Evolutionary conservation across 805 yeast genomes (phyloP), one percentile per base, ranked within the genome.

Genomic region (Candida germanica): DNA sequence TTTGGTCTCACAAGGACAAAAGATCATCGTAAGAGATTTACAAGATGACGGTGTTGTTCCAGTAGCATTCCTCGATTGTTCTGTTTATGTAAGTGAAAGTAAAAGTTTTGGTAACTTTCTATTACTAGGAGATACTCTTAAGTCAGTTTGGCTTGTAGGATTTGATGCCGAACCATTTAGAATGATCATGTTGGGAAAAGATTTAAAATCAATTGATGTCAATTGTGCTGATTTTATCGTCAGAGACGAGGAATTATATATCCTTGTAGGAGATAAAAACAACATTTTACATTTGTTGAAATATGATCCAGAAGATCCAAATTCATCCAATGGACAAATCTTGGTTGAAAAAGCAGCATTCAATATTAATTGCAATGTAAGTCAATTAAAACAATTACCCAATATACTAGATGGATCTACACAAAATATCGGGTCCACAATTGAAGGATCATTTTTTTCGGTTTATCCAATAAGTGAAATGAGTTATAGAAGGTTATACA

Each of bases 131-230:
- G 98, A 93, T 58, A 66, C 86, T 0, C 69, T 79, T 59, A 83
- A 85, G 48, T 77, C 88, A 47, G 69, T 87, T 3, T 79, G 88
- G 67, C 68, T 93, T 38, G 79, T 81, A 19, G 97, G 97, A 1
- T 89, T 88, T 61, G 95, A 88, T 56, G 91, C 94, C 2, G 96
- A 91, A 50, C 99, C 99, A 1, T 89, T 86, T 56, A 66, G 96
- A 45, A 79, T 91, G 80, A 68, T 87, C 12, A 58, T 74, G 39
- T 58, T 93, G 34, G 89, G 95, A 6, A 85, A 83, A 53, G 95
- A 89, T 54, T 68, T 75, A 14, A 70, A 75, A 17, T 59, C 71
- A 13, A 64, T 83, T 29, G 83, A 80, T 49, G 82, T 84, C 0
- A 68, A 73, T 29, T 71, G 82, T 40, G 77, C 84, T n/a, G 96